phyloP scores from a whole-genome alignment of 495 filamentous ascomycete species.

The Talaromyces trachyspermus region DNA sequence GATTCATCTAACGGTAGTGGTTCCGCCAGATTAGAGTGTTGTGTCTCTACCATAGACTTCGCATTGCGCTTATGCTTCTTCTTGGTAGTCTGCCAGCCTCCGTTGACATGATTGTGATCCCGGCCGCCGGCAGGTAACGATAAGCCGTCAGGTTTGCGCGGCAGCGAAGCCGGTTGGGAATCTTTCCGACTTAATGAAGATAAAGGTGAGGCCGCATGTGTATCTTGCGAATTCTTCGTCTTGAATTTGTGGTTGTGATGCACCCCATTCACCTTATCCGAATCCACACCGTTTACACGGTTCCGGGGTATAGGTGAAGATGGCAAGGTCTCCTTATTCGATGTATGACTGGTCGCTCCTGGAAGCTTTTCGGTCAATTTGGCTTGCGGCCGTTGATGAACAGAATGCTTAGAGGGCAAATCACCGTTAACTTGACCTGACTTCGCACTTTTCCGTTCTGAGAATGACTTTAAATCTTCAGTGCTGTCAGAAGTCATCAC shows the following conservation, averaged over 20 bases:
- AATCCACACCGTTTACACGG: slow-evolving; percentile 27
- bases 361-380: slow-evolving; percentile 25
- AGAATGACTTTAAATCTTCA: slow-evolving; percentile 19
- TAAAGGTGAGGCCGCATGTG: slow-evolving; percentile 16
- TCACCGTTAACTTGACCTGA: slow-evolving; percentile 12
- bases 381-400: slow-evolving; percentile 22
- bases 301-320: slow-evolving; percentile 25
- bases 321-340: slow-evolving; percentile 15
- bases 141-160: slow-evolving; percentile 29
- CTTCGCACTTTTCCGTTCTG: slow-evolving; percentile 25
- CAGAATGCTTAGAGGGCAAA: slow-evolving; percentile 19
- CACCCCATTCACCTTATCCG: slow-evolving; percentile 32
- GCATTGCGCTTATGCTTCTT: slow-evolving; percentile 40
- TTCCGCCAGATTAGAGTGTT: slow-evolving; percentile 27
- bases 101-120: slow-evolving; percentile 21
- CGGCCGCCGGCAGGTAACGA: slow-evolving; percentile 12
- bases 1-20: slow-evolving; percentile 41
- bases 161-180: slow-evolving; percentile 20
- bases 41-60: slow-evolving; percentile 26
- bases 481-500: slow-evolving; percentile 29
- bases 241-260: slow-evolving; percentile 23
- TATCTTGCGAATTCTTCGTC: slow-evolving; percentile 27
- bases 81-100: slow-evolving; percentile 43
- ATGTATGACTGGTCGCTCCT: background rate
- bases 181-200: slow-evolving; percentile 22